Evolutionary conservation across 2,329 filamentous ascomycete species (phyloP), one percentile per base, ranked within the genome.

Genomic region (Colletotrichum noveboracense): DNA sequence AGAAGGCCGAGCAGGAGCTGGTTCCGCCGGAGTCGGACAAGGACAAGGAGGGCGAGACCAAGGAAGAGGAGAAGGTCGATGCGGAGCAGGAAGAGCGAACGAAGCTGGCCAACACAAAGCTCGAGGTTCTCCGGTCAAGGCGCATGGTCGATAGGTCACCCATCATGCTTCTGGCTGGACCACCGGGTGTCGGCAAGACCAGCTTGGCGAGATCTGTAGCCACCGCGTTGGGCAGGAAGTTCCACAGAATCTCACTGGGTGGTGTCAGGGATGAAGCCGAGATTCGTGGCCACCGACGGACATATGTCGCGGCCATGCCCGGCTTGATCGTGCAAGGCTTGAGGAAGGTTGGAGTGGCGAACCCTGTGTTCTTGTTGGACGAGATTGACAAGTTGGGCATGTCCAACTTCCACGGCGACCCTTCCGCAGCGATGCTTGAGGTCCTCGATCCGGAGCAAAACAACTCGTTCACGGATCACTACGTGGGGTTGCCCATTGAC

Each of bases 241-340:
- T 99, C 84, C 96, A 99, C 84, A 93, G 97, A 61, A 98, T 99
- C 80, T 98, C 97, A 5, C 92, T 99, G 6, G 97, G 97, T 76
- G 97, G 97, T 79, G 96, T 99, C 5, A 91, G 97, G 70, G 97
- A 99, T 81, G 97, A 99, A 84, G 97, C 97, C 18, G 97, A 99
- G 86, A 98, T 99, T 76, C 92, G 97, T 75, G 97, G 97, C 12
- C 97, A 99, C 85, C 91, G 97, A 71, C 91, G 97, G 79, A 99
- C 97, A 1, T 99, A 99, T 82, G 97, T 99, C 74, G 97, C 97
- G 26, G 97, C 97, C n/a, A 98, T 99, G 96, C 97, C 97, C 12
- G 97, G 97, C 70, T 89, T 98, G 71, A 94, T 99, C 75, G 96
- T 98, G 34, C 96, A 96, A 83, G 97, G 96, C 0, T 84, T 99